Percentiles rank a stretch among this genome's conserved stretches.
Evolutionary conservation across 108 stramenopile genomes (phyloP).

Genomic region (Hondaea fermentalgiana): DNA sequence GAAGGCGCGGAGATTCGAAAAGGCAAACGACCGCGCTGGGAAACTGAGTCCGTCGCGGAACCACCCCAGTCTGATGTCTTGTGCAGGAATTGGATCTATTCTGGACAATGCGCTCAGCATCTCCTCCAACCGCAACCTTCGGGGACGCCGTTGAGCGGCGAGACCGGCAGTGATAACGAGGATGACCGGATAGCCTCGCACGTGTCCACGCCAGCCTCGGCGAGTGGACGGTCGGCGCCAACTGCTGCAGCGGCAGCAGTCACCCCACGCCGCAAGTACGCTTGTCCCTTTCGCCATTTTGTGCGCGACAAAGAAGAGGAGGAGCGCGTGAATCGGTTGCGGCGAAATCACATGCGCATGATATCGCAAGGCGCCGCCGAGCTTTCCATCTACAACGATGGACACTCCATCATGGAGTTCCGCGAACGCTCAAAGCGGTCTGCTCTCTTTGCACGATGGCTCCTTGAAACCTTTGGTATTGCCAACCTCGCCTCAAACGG

Average conservation of each 20-base stretch:
- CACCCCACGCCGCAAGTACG: background rate
- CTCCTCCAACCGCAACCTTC: background rate
- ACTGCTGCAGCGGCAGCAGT: background rate
- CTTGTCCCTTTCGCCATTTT: background rate
- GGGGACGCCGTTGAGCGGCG: background rate
- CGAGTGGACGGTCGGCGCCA: background rate
- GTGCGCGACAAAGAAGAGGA: background rate
- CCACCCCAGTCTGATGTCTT: background rate
- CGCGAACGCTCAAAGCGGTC: background rate
- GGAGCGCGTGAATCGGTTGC: background rate
- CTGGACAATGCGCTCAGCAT: background rate
- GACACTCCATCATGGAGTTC: background rate
- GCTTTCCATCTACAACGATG: background rate
- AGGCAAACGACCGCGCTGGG: background rate
- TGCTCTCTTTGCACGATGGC: background rate
- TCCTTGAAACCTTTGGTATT: background rate
- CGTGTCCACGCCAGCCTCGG: too few species aligned
- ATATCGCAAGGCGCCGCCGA: background rate
- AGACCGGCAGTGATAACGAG: background rate
- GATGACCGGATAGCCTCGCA: background rate
- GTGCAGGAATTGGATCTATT: background rate
- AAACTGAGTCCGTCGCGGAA: background rate
- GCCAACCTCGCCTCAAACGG: background rate
- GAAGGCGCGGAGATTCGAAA: background rate
- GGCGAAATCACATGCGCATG: background rate